Base-by-base conservation (phyloP, 2,329 filamentous ascomycete species). In the Aureobasidium melanogenum region DNA sequence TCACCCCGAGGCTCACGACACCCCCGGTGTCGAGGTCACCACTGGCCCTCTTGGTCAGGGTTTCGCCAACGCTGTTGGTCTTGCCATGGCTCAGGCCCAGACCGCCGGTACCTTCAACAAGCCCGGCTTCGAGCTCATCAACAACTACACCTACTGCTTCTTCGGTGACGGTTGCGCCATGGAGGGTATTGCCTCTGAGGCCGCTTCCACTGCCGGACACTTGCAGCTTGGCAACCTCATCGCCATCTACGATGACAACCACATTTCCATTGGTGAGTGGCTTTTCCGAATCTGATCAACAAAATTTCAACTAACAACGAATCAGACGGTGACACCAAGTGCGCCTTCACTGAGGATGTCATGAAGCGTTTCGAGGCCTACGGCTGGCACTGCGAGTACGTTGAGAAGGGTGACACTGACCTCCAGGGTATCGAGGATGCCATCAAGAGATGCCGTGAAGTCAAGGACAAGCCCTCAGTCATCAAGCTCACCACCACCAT, bases 401-500 rank as follows among this genome's bases (percentile, higher is more conserved):
- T 99, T 75, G 80, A 87, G 70, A 86, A 97, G 71, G 94, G 94
- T 77, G 89, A 99, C 82, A 77, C 84, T 75, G 91, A 97, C 78
- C 86, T 97, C 62, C 87, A 86, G 67, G 86, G 77, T 72, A 97
- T 99, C 64, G 91, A 96, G 81, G 85, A 83, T 65, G 94, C 94
- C 70, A 89, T 99, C 76, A 84, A 86, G 77, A 84, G 89, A 80
- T 88, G 86, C 75, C 86, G 93, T 82, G 81, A 86, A 67, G 88
- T 95, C 78, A 97, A 86, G 77, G 85, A 97, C 84, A 99, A 97
- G 88, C 94, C 94, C 66, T 88, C 92, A 64, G 81, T 99, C 72
- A 97, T 99, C 83, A 92, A 96, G 83, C 86, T 99, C 70, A 91
- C 87, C 75, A 99, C 94, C 74, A 97, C 89, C 76, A 99, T 99